These are phyloP conservation scores for Zancudomyces culisetae DNA, from an alignment of 371 early-diverging fungal species.

Conservation along the genomic window DNA sequence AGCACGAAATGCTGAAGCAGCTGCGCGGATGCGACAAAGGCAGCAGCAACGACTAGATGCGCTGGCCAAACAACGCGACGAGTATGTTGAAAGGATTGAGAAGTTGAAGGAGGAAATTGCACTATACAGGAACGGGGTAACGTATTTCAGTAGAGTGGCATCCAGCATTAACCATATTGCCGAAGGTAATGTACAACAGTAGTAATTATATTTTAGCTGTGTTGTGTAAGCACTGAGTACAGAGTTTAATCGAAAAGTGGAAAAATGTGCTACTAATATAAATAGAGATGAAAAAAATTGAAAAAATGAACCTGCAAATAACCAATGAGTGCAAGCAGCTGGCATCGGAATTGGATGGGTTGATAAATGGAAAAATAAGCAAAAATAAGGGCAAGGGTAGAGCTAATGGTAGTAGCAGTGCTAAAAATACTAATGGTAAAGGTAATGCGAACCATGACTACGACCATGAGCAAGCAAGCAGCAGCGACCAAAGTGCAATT, in stretches of 20 bases:
- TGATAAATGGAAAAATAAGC: not conserved
- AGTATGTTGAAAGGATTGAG: not conserved
- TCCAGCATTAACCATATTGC: too few relatives aligned
- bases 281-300: not conserved
- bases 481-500: too few relatives aligned
- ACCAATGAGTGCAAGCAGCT: not conserved
- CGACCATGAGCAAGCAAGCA: too few relatives aligned
- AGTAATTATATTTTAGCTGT: not conserved
- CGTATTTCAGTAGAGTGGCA: not conserved
- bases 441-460: too few relatives aligned
- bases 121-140: not conserved
- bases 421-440: too few relatives aligned
- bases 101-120: not conserved
- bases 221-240: too few relatives aligned
- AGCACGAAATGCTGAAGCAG: not conserved
- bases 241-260: too few relatives aligned
- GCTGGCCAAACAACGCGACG: not conserved
- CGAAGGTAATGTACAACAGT: too few relatives aligned
- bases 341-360: not conserved
- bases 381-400: not conserved
- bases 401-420: too few relatives aligned
- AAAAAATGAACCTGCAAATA: not conserved
- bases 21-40: not conserved
- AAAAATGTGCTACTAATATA: too few relatives aligned
- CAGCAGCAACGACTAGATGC: not conserved